phyloP scores from a whole-genome alignment of 1,139 yeast species.

The Sugiyamaella grinbergsii region DNA sequence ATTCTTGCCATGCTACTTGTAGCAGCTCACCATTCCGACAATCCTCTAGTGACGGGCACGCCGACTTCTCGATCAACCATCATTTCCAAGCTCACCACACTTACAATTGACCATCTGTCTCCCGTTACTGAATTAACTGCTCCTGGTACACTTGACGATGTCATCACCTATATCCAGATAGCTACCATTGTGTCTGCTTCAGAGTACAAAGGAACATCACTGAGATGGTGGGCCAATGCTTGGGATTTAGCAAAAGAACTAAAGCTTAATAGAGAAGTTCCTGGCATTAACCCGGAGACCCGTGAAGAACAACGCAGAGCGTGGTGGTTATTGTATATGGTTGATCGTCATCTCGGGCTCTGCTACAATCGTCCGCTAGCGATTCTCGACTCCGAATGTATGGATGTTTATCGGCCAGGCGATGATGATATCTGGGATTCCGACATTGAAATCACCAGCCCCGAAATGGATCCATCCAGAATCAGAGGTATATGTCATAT shows the following conservation, averaged over 20 bases:
- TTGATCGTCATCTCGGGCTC: conserved; percentile 47
- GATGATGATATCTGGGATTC: conserved; percentile 43
- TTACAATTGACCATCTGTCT: conserved; percentile 36
- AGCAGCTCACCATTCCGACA: conserved; percentile 46
- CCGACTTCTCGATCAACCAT: conserved; percentile 38
- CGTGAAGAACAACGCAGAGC: conserved; percentile 48
- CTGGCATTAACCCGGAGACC: conserved; percentile 38
- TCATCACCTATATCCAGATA: conserved; percentile 44
- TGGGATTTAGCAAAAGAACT: conserved; percentile 43
- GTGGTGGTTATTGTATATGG: conserved; percentile 48
- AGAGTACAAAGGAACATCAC: conserved; percentile 45
- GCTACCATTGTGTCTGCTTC: conserved; percentile 47
- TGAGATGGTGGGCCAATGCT: conserved; percentile 47
- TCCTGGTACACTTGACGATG: conserved; percentile 45
- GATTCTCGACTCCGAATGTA: conserved; percentile 43
- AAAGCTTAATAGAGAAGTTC: conserved; percentile 41
- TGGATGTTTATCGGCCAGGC: conserved; percentile 43
- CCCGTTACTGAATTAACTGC: conserved; percentile 35
- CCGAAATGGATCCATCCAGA: conserved; percentile 34
- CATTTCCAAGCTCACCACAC: conserved; percentile 37
- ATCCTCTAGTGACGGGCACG: conserved; percentile 42
- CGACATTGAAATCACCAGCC: conserved; percentile 27
- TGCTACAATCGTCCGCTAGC: conserved; percentile 44
- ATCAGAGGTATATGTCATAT: conserved; percentile 29
- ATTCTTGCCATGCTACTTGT: conserved; percentile 43